These are phyloP conservation scores for Melanogaster broomeanus DNA, from an alignment of 768 basidiomycete species.

Conservation along the genomic window DNA sequence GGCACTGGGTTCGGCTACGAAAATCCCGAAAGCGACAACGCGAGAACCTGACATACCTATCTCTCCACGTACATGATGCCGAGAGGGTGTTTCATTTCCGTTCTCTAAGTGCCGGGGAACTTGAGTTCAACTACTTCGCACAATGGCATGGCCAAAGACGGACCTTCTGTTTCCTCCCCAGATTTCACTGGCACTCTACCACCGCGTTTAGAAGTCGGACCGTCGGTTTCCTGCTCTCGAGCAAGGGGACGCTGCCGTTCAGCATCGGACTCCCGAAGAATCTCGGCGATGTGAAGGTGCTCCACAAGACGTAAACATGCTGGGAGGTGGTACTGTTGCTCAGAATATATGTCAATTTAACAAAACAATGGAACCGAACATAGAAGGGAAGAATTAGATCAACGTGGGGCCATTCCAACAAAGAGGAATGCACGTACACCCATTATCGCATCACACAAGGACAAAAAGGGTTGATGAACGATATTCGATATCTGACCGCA, in stretches of 20 bases:
- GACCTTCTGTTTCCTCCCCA: not conserved
- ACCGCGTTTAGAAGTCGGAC: not conserved
- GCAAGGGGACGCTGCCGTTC: slow-evolving; percentile 44
- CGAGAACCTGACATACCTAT: slow-evolving; percentile 6
- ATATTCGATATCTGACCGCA: slow-evolving; percentile 66
- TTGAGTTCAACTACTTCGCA: not conserved
- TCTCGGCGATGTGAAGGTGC: slow-evolving; percentile 68
- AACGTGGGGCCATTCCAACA: not conserved
- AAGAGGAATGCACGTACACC: slow-evolving; percentile 45
- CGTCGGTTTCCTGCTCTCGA: slow-evolving; percentile 15
- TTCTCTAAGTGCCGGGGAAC: not conserved
- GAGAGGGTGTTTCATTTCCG: not conserved
- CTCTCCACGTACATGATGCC: not conserved
- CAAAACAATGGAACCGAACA: slow-evolving; percentile 3
- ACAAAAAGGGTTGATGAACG: slow-evolving; percentile 68
- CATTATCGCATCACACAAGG: slow-evolving; percentile 74
- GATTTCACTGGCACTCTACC: not conserved
- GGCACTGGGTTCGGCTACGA: no score
- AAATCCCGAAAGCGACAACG: not conserved
- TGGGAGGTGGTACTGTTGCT: slow-evolving; percentile 66
- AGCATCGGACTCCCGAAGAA: slow-evolving; percentile 65
- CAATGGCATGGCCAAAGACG: not conserved
- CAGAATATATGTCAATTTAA: not conserved
- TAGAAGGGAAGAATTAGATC: not conserved
- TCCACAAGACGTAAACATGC: slow-evolving; percentile 75